Base-by-base conservation (phyloP, 1,139 yeast genomes). In the Candida sanyaensis region DNA sequence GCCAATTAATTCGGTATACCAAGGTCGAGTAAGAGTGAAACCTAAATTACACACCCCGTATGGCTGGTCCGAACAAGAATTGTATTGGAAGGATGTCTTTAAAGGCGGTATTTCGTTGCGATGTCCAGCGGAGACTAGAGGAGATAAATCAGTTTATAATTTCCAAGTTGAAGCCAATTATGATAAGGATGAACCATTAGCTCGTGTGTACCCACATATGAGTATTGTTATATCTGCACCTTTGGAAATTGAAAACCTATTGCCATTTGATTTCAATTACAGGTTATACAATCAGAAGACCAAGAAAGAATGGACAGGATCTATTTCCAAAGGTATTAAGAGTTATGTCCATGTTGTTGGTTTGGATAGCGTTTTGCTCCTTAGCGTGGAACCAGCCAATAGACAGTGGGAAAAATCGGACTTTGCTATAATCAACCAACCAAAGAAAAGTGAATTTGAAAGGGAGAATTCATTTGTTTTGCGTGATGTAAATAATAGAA, bases 161-260 rank as follows among this genome's bases (percentile, higher is more conserved):
- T 86, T 88, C 66, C 95, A 88, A 58, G 87, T 86, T 0, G 88
- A 84, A 56, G 91, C 95, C 0, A 69, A 74, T 23, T 85, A 69
- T 61, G 83, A 87, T 57, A 63, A 67, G 29, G 73, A 77, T 13
- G 93, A 88, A 53, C 93, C 91, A 0, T 71, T 91, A 37, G 80
- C 89, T 0, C 76, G 77, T 52, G 78, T 88, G 0, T 95, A 90
- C 58, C 99, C 99, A 0, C 96, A 89, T 59, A 79, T 93, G 89
- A 80, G 75, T 9, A 68, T 93, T 37, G 79, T 85, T 1, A 70
- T 95, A 23, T 84, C 96, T 0, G 92, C 99, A 0, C 98, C 99
- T 0, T 69, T 95, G 36, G 90, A 88, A 56, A 76, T 95, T 52
- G 92, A 88, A 57, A 95, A 95, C 57, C 70, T 90, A 49, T 66